A percentile compares a stretch with the other conserved stretches of the same genome.
Evolutionary conservation across 75 land plant genomes (phyloP).

Genomic region (Pinus taeda): DNA sequence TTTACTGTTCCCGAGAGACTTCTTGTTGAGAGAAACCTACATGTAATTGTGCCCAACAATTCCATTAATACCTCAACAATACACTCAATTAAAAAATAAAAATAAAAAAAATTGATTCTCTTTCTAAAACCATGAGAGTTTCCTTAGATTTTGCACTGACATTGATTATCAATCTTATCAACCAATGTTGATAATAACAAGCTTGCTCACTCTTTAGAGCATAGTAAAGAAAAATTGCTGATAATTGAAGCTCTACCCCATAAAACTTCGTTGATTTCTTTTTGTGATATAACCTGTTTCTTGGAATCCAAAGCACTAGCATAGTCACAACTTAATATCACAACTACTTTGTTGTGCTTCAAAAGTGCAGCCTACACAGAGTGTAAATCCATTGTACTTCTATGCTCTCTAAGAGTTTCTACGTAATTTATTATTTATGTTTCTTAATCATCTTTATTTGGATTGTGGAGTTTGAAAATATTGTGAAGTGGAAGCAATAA

Average conservation of each 20-base stretch:
- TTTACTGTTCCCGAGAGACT: neutral
- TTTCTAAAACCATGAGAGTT: too few species aligned
- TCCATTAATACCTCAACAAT: too few species aligned
- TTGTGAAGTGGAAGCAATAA: too few species aligned
- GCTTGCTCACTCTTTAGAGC: slow-evolving; percentile 80
- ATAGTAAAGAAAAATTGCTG: slow-evolving; percentile 63
- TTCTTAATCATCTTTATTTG: too few species aligned
- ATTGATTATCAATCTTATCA: too few species aligned
- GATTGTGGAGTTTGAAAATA: too few species aligned
- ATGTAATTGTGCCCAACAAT: too few species aligned
- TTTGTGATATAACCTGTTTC: neutral
- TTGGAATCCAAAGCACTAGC: slow-evolving; percentile 52
- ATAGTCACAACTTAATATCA: slow-evolving; percentile 41
- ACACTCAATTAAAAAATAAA: too few species aligned
- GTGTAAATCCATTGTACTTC: neutral
- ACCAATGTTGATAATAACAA: slow-evolving; percentile 62
- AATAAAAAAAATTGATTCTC: too few species aligned
- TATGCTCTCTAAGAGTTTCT: neutral
- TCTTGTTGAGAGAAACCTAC: slow-evolving; percentile 17
- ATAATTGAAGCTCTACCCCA: slow-evolving; percentile 55
- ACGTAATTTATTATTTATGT: too few species aligned
- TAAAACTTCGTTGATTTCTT: neutral
- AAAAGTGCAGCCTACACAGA: slow-evolving; percentile 29
- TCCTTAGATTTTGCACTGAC: too few species aligned
- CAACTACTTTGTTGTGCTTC: slow-evolving; percentile 44